Base-by-base conservation (phyloP, 2,329 filamentous ascomycete genomes). In the Phyllosticta citrichinensis region DNA sequence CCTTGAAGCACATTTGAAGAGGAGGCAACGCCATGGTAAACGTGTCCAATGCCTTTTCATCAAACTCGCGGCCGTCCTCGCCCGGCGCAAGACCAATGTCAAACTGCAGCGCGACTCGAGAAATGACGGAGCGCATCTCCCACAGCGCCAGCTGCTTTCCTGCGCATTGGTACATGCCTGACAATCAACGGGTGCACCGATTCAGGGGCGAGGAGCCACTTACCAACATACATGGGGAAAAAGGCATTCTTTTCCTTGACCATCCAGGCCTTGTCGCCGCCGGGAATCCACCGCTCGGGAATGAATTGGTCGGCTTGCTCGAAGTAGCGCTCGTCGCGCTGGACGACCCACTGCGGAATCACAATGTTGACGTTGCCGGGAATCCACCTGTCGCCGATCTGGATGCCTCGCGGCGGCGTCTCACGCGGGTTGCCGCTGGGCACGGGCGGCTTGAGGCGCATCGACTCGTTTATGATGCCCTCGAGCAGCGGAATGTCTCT, bases 141-240 rank as follows among this genome's bases (percentile, higher is more conserved):
- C 82, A 79, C 66, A 88, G 87, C 1, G 86, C 86, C 53, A 88
- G 73, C 0, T 81, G 80, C 77, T 89, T 89, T 0, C 87, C 87
- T 60, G 90, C 88, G 68, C 87, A 91, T 2, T 86, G 86, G 11
- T 87, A 76, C 0, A 86, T 84, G 0, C 87, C 87, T 63, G 89
- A 20, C 11, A 2, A 27, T 60, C 9, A 50, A 20, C 17, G 47
- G n/a, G 3, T 5, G 27, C n/a, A 27, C 27, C 3, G 30, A 25
- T 12, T 17, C 25, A 19, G 22, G 6, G 20, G n/a, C 14, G n/a
- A 12, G n/a, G 12, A 20, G 2, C 17, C 52, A 61, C 58, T 56
- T 33, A 57, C 58, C 58, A 27, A 60, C 17, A 25, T 60, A 54
- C 22, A 60, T 56, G n/a, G 58, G 58, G 47, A 60, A 60, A 19